A percentile compares a stretch with the other conserved stretches of the same genome.
Evolutionary conservation across 495 filamentous ascomycete genomes (phyloP).

Genomic region (Hypoxylon fragiforme): DNA sequence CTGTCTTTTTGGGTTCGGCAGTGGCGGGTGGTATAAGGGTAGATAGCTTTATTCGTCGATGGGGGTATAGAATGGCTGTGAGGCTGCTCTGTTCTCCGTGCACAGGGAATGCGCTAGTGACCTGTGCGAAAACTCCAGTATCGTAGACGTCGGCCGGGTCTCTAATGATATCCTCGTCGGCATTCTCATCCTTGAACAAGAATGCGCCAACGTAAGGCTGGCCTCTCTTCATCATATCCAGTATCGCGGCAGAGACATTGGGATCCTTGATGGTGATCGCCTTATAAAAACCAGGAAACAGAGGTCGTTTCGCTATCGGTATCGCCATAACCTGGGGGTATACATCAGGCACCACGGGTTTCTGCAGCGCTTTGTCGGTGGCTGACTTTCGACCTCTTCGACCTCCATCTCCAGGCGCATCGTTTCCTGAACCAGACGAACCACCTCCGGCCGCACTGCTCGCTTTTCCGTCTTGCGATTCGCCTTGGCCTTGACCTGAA

Average conservation of each 20-base stretch:
- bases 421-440: conserved; percentile 48
- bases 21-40: conserved; percentile 68
- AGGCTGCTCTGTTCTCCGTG: conserved; percentile 76
- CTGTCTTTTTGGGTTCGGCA: conserved; percentile 44
- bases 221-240: conserved; percentile 96
- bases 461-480: conserved; percentile 49
- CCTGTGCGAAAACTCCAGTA: conserved; percentile 94
- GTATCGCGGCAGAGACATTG: conserved; percentile 84
- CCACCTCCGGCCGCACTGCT: conserved; percentile 44
- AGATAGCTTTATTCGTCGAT: conserved; percentile 90
- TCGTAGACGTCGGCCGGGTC: conserved; percentile 88
- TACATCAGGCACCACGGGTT: conserved; percentile 86
- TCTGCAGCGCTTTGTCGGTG: conserved; percentile 75
- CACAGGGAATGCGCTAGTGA: conserved; percentile 91
- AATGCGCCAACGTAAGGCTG: conserved; percentile 98
- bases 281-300: conserved; percentile 99
- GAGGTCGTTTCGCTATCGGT: conserved; percentile 90
- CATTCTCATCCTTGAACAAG: conserved; percentile 92
- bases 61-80: conserved; percentile 92
- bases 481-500: conserved; percentile 38
- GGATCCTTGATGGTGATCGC: conserved; percentile 93
- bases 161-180: conserved; percentile 88
- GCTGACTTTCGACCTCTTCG: conserved; percentile 64
- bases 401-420: conserved; percentile 53
- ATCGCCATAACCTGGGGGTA: conserved; percentile 99